Evolutionary conservation across 305 asterid genomes (phyloP), one percentile per base, ranked within the genome.

Genomic region (Fraxinus dipetala): DNA sequence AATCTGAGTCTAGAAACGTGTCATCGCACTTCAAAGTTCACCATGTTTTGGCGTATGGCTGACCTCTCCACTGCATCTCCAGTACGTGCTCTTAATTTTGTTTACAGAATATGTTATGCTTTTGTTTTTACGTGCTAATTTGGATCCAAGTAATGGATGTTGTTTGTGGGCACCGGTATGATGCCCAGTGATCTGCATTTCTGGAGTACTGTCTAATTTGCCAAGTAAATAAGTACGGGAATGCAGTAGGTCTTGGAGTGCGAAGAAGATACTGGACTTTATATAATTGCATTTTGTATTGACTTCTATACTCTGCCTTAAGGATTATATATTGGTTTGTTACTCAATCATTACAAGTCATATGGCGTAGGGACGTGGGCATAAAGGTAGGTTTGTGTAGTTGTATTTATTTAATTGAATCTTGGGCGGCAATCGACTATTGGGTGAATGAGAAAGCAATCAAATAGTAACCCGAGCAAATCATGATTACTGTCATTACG

Each of bases 41-140:
- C 83, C 81, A 92, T 91, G 97, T 93, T 93, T 85, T 93, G 97
- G 97, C 93, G 89, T 85, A 91, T 91, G 94, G 80, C 93, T 40
- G 93, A 94, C 34, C 89, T 93, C 87, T 90, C 94, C 72, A 84
- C 94, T 81, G 87, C 92, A 38, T 92, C 97, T 83, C 95, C 95
- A 31, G 97, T 91, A 83, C 83, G 92, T 77, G 79, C 79, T 51
- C 45, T 3, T 79, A 35, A 13, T 34, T 34, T 61, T 51, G n/a
- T 76, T n/a, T 83, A 31, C 26, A 28, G 20, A 24, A 76, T n/a
- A 0, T 24, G 38, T 54, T 78, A 35, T 40, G 2, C 16, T 54
- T 28, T 72, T 16, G 45, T 73, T 70, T 81, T 18, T 83, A 48
- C 6, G n/a, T 48, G 18, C 59, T 48, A 48, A 48, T 48, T 48